These are phyloP conservation scores for Sporobolomyces phaffii DNA, from an alignment of 768 basidiomycete genomes.

Conservation along the genomic window DNA sequence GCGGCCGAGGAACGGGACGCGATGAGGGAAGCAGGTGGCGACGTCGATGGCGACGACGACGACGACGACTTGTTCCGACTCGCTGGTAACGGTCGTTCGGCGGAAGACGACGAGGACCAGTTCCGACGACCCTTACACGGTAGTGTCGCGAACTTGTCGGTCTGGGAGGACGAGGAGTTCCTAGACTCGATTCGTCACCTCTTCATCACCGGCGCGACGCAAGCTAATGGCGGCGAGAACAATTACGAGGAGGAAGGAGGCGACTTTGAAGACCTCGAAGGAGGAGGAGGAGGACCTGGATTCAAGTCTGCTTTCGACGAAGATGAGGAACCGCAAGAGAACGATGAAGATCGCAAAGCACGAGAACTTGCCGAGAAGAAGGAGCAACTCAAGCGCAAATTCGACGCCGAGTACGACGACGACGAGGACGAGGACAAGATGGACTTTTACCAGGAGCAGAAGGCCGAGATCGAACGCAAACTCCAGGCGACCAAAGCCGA, in stretches of 20 bases:
- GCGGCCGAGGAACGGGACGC: slow-evolving; percentile 36
- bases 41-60: slow-evolving; percentile 43
- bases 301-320: slow-evolving; percentile 22
- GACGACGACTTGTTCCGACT: slow-evolving; percentile 70
- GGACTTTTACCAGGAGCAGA: slow-evolving; percentile 86
- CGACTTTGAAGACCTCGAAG: slow-evolving; percentile 51
- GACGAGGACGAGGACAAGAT: slow-evolving; percentile 52
- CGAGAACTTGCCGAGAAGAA: slow-evolving; percentile 72
- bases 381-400: slow-evolving; percentile 83
- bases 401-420: slow-evolving; percentile 86
- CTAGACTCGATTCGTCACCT: slow-evolving; percentile 77
- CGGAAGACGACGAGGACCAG: slow-evolving; percentile 36
- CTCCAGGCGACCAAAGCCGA: slow-evolving; percentile 67
- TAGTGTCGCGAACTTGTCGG: slow-evolving; percentile 53
- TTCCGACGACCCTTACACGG: slow-evolving; percentile 45
- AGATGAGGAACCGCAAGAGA: slow-evolving; percentile 41
- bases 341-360: slow-evolving; percentile 43
- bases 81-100: neutral
- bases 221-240: slow-evolving; percentile 46
- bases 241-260: slow-evolving; percentile 49
- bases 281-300: slow-evolving; percentile 42
- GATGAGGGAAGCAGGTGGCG: slow-evolving; percentile 26
- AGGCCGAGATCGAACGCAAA: slow-evolving; percentile 64
- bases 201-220: slow-evolving; percentile 70
- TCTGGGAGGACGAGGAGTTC: slow-evolving; percentile 79